Evolutionary conservation across 345 rosid genomes (phyloP), one percentile per base, ranked within the genome.

Genomic region (Citrus maxima): DNA sequence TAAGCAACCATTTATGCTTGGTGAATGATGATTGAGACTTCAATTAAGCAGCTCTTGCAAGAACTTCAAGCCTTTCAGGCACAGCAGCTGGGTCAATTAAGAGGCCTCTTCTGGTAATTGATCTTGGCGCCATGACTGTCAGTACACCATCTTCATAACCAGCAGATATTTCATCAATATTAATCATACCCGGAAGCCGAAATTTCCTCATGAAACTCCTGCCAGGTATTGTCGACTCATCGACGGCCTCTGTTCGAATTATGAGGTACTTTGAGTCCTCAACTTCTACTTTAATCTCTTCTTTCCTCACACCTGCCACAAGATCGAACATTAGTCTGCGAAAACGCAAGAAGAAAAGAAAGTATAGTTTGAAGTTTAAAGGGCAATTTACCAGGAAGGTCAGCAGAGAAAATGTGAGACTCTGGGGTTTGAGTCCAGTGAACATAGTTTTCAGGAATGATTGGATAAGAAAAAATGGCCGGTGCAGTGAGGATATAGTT

Each of bases 1-100:
- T 13, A 18, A 8, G 21, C 46, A 46, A 22, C 55, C 10, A 2
- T 4, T 6, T 28, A 49, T 38, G 30, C 12, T 2, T 64, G 55
- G 40, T 37, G n/a, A 38, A 56, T 59, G 54, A 5, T 74, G 51
- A 46, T 46, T 46, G 4, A 46, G 51, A 13, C 18, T 46, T 13
- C 51, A 13, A 3, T 87, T 86, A 92, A 84, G 98, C 97, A 79
- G 98, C 98, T 84, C 92, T 91, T 10, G 98, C 98, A 82, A 88
- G 88, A 76, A 87, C 84, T 76, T 88, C 85, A 60, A 88, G 85
- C 25, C 70, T 88, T 14, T 85, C 83, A 21, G 91, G 90, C 63
- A 90, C 66, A 78, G 85, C 88, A 19, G 82, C 78, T 13, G 89
- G 93, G n/a, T 91, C 90, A 74, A 89, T 85, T 70, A 79, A 79